A percentile compares a stretch with the other conserved stretches of the same genome.
Evolutionary conservation across 805 yeast genomes (phyloP).

Genomic region (Pichia kluyveri): DNA sequence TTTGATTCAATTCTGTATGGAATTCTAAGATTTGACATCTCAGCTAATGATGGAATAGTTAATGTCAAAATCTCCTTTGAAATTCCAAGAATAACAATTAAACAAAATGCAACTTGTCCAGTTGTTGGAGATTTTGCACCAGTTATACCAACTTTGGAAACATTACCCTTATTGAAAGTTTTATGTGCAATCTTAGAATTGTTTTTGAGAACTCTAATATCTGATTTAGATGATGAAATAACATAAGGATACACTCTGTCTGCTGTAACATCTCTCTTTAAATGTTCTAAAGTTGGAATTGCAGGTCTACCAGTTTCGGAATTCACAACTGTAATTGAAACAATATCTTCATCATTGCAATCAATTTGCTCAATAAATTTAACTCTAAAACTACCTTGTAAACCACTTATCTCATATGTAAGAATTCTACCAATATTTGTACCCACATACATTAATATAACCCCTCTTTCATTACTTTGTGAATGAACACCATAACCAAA

Average conservation of each 20-base stretch:
- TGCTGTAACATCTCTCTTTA: slow-evolving; percentile 32
- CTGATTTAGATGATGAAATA: slow-evolving; percentile 45
- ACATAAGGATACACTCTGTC: slow-evolving; percentile 53
- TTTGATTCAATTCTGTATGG: slow-evolving; percentile 33
- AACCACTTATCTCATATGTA: slow-evolving; percentile 57
- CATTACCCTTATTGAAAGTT: slow-evolving; percentile 42
- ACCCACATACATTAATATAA: slow-evolving; percentile 66
- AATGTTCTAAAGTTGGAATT: slow-evolving; percentile 49
- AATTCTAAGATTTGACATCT: slow-evolving; percentile 39
- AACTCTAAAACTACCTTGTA: slow-evolving; percentile 53
- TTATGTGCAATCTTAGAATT: slow-evolving; percentile 60
- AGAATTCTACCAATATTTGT: slow-evolving; percentile 66
- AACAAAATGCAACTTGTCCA: slow-evolving; percentile 20
- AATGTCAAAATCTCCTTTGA: slow-evolving; percentile 24
- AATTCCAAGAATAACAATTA: slow-evolving; percentile 21
- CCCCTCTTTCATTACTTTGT: slow-evolving; percentile 24
- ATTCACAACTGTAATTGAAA: slow-evolving; percentile 49
- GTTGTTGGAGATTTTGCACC: slow-evolving; percentile 17
- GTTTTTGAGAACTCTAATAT: slow-evolving; percentile 52
- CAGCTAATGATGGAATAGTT: slow-evolving; percentile 56
- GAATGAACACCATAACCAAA: slow-evolving; percentile 58
- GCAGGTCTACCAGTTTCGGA: slow-evolving; percentile 54
- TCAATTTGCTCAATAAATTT: slow-evolving; percentile 39
- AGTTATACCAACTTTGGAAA: slow-evolving; percentile 45
- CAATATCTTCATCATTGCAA: slow-evolving; percentile 44